These are phyloP conservation scores for Silene vulgaris DNA, from an alignment of 179 eudicot genomes.

Conservation along the genomic window DNA sequence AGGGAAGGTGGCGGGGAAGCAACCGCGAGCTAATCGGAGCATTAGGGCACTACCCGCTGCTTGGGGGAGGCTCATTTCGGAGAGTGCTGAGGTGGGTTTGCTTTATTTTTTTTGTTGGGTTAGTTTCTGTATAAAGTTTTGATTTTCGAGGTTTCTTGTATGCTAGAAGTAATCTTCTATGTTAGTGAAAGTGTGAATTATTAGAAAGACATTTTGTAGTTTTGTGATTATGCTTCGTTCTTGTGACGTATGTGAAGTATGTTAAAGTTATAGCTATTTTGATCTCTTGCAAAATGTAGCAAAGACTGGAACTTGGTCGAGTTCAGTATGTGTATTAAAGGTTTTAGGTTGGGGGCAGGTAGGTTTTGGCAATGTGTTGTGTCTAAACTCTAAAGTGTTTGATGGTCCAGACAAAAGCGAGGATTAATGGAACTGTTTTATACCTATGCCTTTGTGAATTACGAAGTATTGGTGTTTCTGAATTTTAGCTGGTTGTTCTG, in stretches of 20 bases:
- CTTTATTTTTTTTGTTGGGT: neutral
- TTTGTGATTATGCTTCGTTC: neutral
- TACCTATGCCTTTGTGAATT: neutral
- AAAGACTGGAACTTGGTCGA: neutral
- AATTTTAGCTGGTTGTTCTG: neutral
- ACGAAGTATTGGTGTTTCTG: neutral
- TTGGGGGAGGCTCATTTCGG: constrained; percentile 86
- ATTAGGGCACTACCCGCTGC: constrained; percentile 37
- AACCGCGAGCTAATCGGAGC: constrained; percentile 40
- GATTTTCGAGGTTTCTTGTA: constrained; percentile 3
- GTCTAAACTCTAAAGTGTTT: neutral
- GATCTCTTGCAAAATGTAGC: neutral
- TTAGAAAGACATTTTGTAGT: neutral
- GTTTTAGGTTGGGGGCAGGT: neutral
- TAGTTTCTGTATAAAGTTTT: neutral
- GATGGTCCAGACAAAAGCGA: neutral
- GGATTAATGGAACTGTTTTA: neutral
- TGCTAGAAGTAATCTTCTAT: neutral
- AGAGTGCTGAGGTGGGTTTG: constrained; percentile 58
- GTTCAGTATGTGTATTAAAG: neutral
- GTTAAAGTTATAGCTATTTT: neutral
- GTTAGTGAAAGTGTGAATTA: neutral
- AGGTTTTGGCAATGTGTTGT: neutral
- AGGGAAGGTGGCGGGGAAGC: constrained; percentile 36
- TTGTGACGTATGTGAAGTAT: neutral